Evolutionary conservation across 306 rosid species (phyloP).

Genomic region (Cicer yamashitae): DNA sequence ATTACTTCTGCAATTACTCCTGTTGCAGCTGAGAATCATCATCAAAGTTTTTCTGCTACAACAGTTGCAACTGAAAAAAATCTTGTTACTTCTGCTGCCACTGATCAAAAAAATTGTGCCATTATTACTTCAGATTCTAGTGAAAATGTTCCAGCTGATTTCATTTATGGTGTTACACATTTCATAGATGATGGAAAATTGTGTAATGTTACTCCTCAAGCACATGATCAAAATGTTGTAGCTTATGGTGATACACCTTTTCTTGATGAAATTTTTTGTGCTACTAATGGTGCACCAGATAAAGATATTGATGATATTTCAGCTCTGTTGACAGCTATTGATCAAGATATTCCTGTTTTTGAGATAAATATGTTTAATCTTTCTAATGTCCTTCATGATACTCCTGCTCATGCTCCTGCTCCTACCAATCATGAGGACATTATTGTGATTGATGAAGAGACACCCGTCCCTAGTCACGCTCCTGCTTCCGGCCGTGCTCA

Average conservation of each 20-base stretch:
- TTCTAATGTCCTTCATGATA: neutral
- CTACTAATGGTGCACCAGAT: no score
- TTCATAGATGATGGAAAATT: no score
- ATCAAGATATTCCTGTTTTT: neutral
- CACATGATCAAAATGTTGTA: neutral
- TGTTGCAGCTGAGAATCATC: no score
- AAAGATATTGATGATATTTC: neutral
- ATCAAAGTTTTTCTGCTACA: no score
- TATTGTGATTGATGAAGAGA: no score
- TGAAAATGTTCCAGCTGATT: no score
- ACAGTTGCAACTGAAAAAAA: neutral
- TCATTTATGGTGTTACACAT: no score
- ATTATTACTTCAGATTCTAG: no score
- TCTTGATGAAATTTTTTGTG: neutral
- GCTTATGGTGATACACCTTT: neutral
- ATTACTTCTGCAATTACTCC: no score
- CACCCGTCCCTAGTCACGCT: neutral
- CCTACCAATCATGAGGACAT: no score
- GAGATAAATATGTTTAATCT: neutral
- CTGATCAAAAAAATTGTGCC: no score
- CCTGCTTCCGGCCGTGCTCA: neutral
- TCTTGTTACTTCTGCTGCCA: no score
- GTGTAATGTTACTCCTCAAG: neutral
- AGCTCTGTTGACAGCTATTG: neutral
- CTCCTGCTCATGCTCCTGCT: neutral